Percentiles rank a stretch among this genome's conserved stretches.
Evolutionary conservation across 768 basidiomycete genomes (phyloP).

Genomic region (Crepidotus variabilis): DNA sequence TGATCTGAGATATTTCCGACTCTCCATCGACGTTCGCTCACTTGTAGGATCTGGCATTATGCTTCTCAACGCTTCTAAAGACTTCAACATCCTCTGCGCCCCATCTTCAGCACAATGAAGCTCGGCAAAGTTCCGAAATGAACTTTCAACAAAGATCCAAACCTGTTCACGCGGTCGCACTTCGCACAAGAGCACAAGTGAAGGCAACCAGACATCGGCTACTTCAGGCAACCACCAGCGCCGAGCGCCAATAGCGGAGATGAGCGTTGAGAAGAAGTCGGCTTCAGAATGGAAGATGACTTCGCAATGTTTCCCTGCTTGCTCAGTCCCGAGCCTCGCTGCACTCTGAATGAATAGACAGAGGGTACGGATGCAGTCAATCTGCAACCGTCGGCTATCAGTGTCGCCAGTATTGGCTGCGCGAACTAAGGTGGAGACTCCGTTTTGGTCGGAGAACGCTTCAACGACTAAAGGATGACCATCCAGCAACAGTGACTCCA

Average conservation of each 20-base stretch:
- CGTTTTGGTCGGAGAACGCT: constrained; percentile 29
- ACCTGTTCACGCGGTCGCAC: constrained; percentile 26
- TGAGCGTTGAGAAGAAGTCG: constrained; percentile 34
- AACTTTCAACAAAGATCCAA: constrained; percentile 28
- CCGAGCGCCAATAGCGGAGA: constrained; percentile 23
- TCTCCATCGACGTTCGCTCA: neutral
- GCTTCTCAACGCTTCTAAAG: neutral
- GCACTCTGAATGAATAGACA: constrained; percentile 29
- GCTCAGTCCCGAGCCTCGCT: constrained; percentile 9
- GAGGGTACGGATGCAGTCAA: constrained; percentile 35
- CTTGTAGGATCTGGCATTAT: neutral
- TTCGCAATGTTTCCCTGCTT: constrained; percentile 4
- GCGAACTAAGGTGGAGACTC: constrained; percentile 30
- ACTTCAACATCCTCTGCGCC: neutral
- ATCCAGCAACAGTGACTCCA: constrained; percentile 25
- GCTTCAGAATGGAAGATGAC: constrained; percentile 26
- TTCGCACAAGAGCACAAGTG: constrained; percentile 29
- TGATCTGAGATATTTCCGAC: neutral
- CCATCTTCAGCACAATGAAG: constrained; percentile 18
- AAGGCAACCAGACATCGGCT: constrained; percentile 31
- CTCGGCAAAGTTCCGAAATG: constrained; percentile 23
- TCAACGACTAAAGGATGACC: constrained; percentile 23
- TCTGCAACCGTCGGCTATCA: constrained; percentile 33
- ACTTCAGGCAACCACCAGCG: constrained; percentile 38
- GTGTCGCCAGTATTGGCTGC: constrained; percentile 28